A percentile compares a stretch with the other conserved stretches of the same genome.
phyloP scores from a whole-genome alignment of 2,329 filamentous ascomycete genomes.

The Spiromastix sp. region DNA sequence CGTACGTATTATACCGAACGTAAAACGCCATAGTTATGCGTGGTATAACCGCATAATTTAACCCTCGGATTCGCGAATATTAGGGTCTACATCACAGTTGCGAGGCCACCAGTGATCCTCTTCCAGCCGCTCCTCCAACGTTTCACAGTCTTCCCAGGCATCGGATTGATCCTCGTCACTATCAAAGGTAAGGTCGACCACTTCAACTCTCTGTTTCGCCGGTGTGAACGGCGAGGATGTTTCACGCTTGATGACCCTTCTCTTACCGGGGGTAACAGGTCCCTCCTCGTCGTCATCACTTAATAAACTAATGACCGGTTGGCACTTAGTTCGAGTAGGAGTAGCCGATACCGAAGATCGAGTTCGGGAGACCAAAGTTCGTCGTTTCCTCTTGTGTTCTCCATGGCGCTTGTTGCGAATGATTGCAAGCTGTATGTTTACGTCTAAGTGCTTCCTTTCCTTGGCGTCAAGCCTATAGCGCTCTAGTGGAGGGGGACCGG shows the following conservation, averaged over 20 bases:
- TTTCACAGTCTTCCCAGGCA: background rate
- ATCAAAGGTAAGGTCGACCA: slow-evolving; percentile 1
- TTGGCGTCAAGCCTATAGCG: slow-evolving; percentile 15
- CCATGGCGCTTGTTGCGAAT: slow-evolving; percentile 17
- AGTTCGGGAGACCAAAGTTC: background rate
- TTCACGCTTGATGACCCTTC: background rate
- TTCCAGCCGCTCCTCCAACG: slow-evolving; percentile 5
- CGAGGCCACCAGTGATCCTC: slow-evolving; percentile 13
- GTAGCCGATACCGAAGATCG: background rate
- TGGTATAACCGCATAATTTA: background rate
- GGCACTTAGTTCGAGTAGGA: background rate
- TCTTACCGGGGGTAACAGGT: background rate
- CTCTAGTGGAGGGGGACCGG: slow-evolving; percentile 14
- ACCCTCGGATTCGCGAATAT: slow-evolving; percentile 15
- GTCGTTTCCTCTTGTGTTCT: slow-evolving; percentile 1
- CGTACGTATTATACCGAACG: too few species aligned
- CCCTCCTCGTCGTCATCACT: background rate
- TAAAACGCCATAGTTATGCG: too few species aligned
- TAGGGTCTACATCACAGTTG: slow-evolving; percentile 8
- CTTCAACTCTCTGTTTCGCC: background rate
- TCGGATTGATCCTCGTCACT: slow-evolving; percentile 3
- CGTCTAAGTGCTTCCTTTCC: slow-evolving; percentile 11
- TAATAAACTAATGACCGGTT: background rate
- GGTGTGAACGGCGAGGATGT: background rate
- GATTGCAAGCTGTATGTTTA: slow-evolving; percentile 18